These are phyloP conservation scores for Hamigera avellanea DNA, from an alignment of 495 filamentous ascomycete genomes.

Conservation along the genomic window DNA sequence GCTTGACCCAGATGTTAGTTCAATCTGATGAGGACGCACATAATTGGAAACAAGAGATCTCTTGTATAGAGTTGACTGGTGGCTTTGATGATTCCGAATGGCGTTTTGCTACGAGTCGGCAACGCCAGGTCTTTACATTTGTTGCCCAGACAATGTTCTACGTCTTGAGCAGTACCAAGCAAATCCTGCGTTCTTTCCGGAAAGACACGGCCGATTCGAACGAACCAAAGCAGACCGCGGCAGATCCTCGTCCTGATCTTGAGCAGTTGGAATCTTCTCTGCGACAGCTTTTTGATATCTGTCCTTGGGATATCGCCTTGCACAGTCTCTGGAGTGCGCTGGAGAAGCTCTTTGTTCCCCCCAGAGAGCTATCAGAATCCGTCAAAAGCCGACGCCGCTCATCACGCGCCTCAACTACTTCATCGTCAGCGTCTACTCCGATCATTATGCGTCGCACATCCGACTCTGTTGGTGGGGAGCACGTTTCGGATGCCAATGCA, in stretches of 20 bases:
- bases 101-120: conserved; percentile 26
- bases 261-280: conserved; percentile 21
- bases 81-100: conserved; percentile 29
- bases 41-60: conserved; percentile 28
- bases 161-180: conserved; percentile 52
- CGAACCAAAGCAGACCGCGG: conserved; percentile 2
- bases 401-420: conserved; percentile 22
- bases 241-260: conserved; percentile 17
- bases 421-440: conserved; percentile 10
- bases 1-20: conserved; percentile 23
- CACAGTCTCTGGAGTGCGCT: conserved; percentile 68
- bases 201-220: conserved; percentile 15
- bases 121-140: conserved; percentile 40
- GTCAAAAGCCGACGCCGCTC: conserved; percentile 23
- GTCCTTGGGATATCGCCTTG: conserved; percentile 46
- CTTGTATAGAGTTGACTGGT: conserved; percentile 25
- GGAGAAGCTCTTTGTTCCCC: conserved; percentile 56
- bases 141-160: conserved; percentile 65
- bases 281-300: conserved; percentile 24
- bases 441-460: conserved; percentile 18
- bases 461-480: conserved; percentile 17
- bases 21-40: conserved; percentile 25
- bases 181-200: conserved; percentile 55
- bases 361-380: conserved; percentile 37
- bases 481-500: conserved; percentile 41